Percentiles rank a stretch among this genome's conserved stretches.
phyloP scores from a whole-genome alignment of 495 filamentous ascomycete genomes.

The Penicillium canescens region DNA sequence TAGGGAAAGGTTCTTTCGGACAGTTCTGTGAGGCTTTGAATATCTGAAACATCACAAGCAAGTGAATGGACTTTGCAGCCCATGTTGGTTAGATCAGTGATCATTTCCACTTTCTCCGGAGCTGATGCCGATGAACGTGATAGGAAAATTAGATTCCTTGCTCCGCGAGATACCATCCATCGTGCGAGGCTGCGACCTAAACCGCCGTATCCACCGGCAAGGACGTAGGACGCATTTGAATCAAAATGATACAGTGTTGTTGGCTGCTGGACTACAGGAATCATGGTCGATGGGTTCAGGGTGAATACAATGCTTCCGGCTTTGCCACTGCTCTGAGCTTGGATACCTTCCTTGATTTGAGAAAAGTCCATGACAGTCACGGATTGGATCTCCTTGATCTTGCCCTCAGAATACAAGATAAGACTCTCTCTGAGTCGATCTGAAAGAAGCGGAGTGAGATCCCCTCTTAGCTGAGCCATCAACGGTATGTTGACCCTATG shows the following conservation, averaged over 20 bases:
- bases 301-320: slow-evolving; percentile 13
- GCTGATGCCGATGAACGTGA: slow-evolving; percentile 15
- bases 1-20: slow-evolving; percentile 1
- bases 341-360: slow-evolving; percentile 11
- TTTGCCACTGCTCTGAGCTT: not conserved
- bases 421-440: slow-evolving; percentile 1
- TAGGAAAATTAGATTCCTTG: slow-evolving; percentile 26
- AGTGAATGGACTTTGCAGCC: slow-evolving; percentile 21
- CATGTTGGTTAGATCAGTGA: slow-evolving; percentile 4
- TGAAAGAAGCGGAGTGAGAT: not conserved
- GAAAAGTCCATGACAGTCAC: slow-evolving; percentile 8
- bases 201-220: slow-evolving; percentile 43
- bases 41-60: slow-evolving; percentile 22
- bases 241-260: slow-evolving; percentile 21
- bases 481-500: slow-evolving; percentile 24
- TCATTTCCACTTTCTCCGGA: slow-evolving; percentile 13
- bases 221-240: slow-evolving; percentile 17
- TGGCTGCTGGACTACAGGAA: slow-evolving; percentile 16
- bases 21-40: slow-evolving; percentile 13
- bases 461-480: slow-evolving; percentile 16
- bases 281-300: slow-evolving; percentile 5
- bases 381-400: slow-evolving; percentile 2
- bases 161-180: slow-evolving; percentile 41
- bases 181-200: slow-evolving; percentile 36
- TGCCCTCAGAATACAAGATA: slow-evolving; percentile 4